These are phyloP conservation scores for Macrocybe gigantea DNA, from an alignment of 768 basidiomycete species.

Conservation along the genomic window DNA sequence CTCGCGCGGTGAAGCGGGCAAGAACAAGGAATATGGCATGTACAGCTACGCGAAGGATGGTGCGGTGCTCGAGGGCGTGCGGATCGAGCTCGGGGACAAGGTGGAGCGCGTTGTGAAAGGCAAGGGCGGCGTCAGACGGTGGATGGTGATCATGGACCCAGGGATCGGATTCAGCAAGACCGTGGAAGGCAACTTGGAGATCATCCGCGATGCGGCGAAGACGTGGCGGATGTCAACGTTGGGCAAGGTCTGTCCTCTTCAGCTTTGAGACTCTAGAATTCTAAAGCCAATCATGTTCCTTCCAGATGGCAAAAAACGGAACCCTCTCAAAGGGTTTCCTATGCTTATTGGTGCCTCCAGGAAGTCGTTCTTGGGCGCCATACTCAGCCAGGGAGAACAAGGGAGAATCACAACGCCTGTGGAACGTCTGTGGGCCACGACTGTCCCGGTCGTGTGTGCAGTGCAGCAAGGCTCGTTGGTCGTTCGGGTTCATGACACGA, in stretches of 20 bases:
- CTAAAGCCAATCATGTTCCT: not conserved
- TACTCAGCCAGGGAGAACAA: not conserved
- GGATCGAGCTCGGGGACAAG: not conserved
- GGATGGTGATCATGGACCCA: constrained; percentile 2
- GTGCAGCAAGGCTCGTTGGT: not conserved
- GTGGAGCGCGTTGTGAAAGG: not conserved
- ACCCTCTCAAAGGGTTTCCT: constrained; percentile 1
- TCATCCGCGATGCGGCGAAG: not conserved
- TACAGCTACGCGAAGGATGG: constrained; percentile 37
- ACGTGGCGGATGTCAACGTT: not conserved
- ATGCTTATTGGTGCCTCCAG: not conserved
- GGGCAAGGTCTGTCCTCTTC: not conserved
- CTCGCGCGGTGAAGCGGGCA: constrained; percentile 77
- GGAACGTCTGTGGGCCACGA: not conserved
- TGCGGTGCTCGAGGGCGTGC: constrained; percentile 59
- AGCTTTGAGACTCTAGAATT: not conserved
- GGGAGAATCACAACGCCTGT: not conserved
- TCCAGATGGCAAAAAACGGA: not conserved
- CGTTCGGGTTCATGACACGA: not conserved
- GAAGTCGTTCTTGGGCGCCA: constrained; percentile 1
- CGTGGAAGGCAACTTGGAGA: not conserved
- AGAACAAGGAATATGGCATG: constrained; percentile 58
- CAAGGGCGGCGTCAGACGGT: not conserved
- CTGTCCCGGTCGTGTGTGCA: not conserved
- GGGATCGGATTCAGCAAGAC: constrained; percentile 1